A percentile compares a stretch with the other conserved stretches of the same genome.
Evolutionary conservation across 345 rosid species (phyloP).

Genomic region (Theobroma cacao): DNA sequence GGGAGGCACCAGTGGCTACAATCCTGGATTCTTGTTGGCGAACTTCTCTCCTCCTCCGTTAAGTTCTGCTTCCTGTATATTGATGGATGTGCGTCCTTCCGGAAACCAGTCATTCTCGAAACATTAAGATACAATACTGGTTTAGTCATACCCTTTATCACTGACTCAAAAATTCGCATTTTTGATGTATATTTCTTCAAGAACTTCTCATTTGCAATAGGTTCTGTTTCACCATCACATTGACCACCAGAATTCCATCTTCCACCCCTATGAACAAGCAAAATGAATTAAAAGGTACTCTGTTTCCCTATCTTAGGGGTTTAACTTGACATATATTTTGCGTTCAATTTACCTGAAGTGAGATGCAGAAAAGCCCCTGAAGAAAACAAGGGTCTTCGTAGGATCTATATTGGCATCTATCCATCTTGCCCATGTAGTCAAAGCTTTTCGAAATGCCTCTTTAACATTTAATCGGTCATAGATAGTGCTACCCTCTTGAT

Average conservation of each 20-base stretch:
- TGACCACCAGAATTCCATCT: constrained; percentile 49
- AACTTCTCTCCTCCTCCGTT: constrained; percentile 26
- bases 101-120: constrained; percentile 39
- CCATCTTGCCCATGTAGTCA: constrained; percentile 51
- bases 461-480: constrained; percentile 29
- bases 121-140: constrained; percentile 37
- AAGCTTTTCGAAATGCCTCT: constrained; percentile 39
- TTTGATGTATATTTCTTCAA: constrained; percentile 29
- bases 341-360: constrained; percentile 36
- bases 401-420: constrained; percentile 37
- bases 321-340: background rate
- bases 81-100: constrained; percentile 48
- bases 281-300: background rate
- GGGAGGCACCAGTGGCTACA: constrained; percentile 66
- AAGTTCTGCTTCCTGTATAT: constrained; percentile 32
- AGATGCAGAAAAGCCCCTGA: constrained; percentile 40
- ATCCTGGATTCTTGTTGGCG: constrained; percentile 31
- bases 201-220: constrained; percentile 22
- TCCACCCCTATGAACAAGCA: constrained; percentile 35
- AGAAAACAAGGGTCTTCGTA: constrained; percentile 36
- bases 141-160: constrained; percentile 31
- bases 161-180: constrained; percentile 37
- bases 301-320: background rate
- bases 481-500: constrained; percentile 43
- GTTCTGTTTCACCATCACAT: constrained; percentile 37